Evolutionary conservation across 768 basidiomycete species (phyloP).

Genomic region (Cyclocybe cylindracea): DNA sequence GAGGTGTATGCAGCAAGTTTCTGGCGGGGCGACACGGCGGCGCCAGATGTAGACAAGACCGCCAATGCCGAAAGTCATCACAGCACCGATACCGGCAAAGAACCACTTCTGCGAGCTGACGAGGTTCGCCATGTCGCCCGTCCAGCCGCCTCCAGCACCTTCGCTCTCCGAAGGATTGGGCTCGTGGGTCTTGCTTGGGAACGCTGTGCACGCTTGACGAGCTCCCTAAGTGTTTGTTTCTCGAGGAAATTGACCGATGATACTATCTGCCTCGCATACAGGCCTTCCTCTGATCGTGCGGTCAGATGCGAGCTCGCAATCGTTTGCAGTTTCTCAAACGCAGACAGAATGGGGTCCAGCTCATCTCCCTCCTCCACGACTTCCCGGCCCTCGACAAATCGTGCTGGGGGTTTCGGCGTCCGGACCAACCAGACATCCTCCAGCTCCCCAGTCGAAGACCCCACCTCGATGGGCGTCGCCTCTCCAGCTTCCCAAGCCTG

Average conservation of each 20-base stretch:
- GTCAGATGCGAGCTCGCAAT: constrained; percentile 31
- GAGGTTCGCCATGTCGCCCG: constrained; percentile 66
- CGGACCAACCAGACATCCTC: constrained; percentile 82
- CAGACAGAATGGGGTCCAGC: constrained; percentile 50
- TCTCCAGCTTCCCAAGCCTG: constrained; percentile 60
- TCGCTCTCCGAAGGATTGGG: constrained; percentile 26
- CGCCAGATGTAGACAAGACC: constrained; percentile 77
- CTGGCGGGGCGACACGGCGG: constrained; percentile 44
- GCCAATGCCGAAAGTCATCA: constrained; percentile 66
- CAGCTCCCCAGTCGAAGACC: constrained; percentile 78
- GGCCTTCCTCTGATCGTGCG: constrained; percentile 43
- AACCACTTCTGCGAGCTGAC: constrained; percentile 81
- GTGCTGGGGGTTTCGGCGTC: constrained; percentile 35
- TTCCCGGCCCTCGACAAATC: constrained; percentile 30
- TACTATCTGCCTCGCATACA: constrained; percentile 42
- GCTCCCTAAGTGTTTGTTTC: constrained; percentile 62
- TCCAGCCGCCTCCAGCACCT: constrained; percentile 73
- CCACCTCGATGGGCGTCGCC: constrained; percentile 53
- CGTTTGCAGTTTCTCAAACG: constrained; percentile 43
- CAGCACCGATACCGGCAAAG: constrained; percentile 73
- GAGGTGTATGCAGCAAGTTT: constrained; percentile 52
- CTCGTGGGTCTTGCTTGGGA: constrained; percentile 30
- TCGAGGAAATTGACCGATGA: constrained; percentile 59
- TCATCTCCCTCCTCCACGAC: constrained; percentile 32
- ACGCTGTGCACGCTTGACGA: constrained; percentile 74